Conservation (phyloP, 208 protist genomes). For the Herpetomonas samuelpessoai region DNA sequence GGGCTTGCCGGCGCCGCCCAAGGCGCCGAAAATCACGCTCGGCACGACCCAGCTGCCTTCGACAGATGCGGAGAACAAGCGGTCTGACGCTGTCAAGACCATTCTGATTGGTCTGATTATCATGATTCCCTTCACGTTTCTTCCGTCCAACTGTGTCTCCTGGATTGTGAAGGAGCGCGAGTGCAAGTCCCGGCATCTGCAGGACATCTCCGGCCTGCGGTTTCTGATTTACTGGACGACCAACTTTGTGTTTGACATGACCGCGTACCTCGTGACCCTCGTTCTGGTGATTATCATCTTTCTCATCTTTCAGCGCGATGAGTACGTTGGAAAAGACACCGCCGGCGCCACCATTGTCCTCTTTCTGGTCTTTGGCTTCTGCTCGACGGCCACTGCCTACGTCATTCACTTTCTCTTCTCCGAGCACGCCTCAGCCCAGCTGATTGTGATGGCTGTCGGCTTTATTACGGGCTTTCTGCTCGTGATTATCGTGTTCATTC, state of each 20-base stretch:
- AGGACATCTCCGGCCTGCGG: conserved; percentile 40
- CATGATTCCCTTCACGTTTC: conserved; percentile 65
- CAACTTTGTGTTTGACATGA: conserved; percentile 61
- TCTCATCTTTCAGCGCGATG: conserved; percentile 27
- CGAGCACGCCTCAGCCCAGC: conserved; percentile 47
- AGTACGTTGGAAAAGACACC: conserved; percentile 24
- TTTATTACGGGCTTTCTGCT: conserved; percentile 56
- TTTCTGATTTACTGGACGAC: conserved; percentile 47
- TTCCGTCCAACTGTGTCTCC: conserved; percentile 49
- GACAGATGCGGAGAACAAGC: neutral
- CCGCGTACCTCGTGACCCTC: conserved; percentile 30
- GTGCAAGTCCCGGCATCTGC: conserved; percentile 38
- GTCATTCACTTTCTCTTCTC: conserved; percentile 41
- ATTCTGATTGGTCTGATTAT: conserved; percentile 38
- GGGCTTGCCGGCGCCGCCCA: conserved; percentile 10
- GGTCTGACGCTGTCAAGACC: conserved; percentile 12
- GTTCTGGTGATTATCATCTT: conserved; percentile 37
- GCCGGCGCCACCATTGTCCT: conserved; percentile 19
- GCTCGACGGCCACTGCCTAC: conserved; percentile 40
- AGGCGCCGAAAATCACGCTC: conserved; percentile 6
- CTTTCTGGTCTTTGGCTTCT: conserved; percentile 38
- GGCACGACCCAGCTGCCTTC: conserved; percentile 5
- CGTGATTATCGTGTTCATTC: conserved; percentile 30
- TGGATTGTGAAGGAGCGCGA: conserved; percentile 57
- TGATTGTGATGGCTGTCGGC: conserved; percentile 45